Base-by-base conservation (phyloP, 2,329 filamentous ascomycete species). In the Teratosphaeria gauchensis region DNA sequence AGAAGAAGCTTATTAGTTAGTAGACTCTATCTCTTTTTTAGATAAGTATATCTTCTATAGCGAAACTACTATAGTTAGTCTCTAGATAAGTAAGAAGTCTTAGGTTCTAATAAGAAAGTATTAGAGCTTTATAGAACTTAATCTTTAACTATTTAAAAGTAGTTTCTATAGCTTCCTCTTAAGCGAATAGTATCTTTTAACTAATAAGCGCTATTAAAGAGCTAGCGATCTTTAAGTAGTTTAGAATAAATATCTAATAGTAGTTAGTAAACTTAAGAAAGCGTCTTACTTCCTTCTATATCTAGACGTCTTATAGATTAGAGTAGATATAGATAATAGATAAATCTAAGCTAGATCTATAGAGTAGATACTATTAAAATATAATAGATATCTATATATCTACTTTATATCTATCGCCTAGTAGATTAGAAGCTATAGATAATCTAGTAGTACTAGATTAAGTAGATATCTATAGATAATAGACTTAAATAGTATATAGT, bases 231-330 rank as follows among this genome's bases (percentile, higher is more conserved):
- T 60, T 61, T 4, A 48, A 63, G 57, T 61, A 72, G 9, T 61
- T 56, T 14, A 52, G 24, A 7, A 71, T 68, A 57, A 71, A 71
- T 8, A 56, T 46, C 46, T 38, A 51, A 46, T 70, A 71, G 58
- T 62, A 70, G 52, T 69, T 69, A 1, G 53, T 46, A 46, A 63
- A 61, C 55, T 55, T 38, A 3, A 57, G 56, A 38, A 71, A 68
- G 14, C 63, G 61, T 65, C 53, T 48, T 67, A 71, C 11, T 33
- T 46, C 52, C 63, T 59, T 12, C 51, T 55, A 51, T 1, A 51
- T 58, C 21, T 9, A n/a, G n/a, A n/a, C n/a, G n/a, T n/a, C n/a
- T n/a, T n/a, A n/a, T n/a, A n/a, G n/a, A n/a, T n/a, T n/a, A n/a
- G n/a, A n/a, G n/a, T n/a, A n/a, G n/a, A n/a, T n/a, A n/a, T n/a